A percentile compares a stretch with the other conserved stretches of the same genome.
These are phyloP conservation scores for Lentinula sp. DNA, from an alignment of 768 basidiomycete genomes.

Conservation along the genomic window DNA sequence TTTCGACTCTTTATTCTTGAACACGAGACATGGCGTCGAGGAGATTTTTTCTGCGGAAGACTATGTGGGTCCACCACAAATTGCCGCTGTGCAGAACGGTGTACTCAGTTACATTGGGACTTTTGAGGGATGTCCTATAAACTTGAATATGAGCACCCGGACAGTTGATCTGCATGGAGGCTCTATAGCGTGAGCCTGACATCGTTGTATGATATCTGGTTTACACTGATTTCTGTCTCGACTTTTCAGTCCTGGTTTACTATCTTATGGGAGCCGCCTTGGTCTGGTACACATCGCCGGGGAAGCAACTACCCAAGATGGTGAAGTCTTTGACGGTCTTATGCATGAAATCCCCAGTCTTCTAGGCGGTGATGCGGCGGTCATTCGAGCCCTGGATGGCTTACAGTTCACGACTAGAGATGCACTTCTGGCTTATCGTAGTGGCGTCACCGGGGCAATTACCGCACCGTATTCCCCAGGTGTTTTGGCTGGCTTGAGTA, in stretches of 20 bases:
- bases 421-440: constrained; percentile 43
- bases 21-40: constrained; percentile 22
- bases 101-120: constrained; percentile 38
- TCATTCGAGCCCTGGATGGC: constrained; percentile 64
- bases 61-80: constrained; percentile 10
- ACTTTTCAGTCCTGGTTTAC: constrained; percentile 46
- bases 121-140: background rate
- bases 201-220: constrained; percentile 15
- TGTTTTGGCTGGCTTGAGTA: constrained; percentile 52
- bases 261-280: constrained; percentile 54
- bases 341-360: constrained; percentile 31
- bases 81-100: constrained; percentile 51
- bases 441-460: constrained; percentile 59
- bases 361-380: constrained; percentile 31
- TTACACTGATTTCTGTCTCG: constrained; percentile 8
- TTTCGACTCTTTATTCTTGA: constrained; percentile 45
- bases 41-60: constrained; percentile 22
- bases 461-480: constrained; percentile 44
- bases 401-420: constrained; percentile 25
- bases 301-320: constrained; percentile 58
- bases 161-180: constrained; percentile 63
- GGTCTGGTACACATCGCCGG: constrained; percentile 60
- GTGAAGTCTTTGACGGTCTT: constrained; percentile 43
- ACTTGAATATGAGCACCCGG: constrained; percentile 13
- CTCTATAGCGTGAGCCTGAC: constrained; percentile 45